phyloP scores from a whole-genome alignment of 139 green algal genomes.

The Picochlorum sp. region DNA sequence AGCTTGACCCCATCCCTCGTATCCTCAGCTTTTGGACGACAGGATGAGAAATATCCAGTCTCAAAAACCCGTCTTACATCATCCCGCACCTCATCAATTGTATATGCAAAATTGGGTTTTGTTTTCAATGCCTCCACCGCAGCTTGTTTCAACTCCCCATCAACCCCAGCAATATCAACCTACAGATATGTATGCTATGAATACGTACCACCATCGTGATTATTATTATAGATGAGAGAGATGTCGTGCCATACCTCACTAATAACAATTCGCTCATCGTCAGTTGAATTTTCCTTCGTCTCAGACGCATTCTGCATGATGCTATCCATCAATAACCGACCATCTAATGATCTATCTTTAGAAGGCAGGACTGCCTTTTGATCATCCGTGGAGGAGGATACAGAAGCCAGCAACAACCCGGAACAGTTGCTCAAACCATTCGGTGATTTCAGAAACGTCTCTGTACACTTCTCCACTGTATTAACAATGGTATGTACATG shows the following conservation, averaged over 20 bases:
- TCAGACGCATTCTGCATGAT: not conserved
- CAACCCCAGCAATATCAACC: constrained; percentile 62
- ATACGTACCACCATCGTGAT: not conserved
- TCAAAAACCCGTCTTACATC: constrained; percentile 80
- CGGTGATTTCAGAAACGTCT: too few species aligned
- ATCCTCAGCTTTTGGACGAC: constrained; percentile 68
- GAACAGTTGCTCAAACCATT: not conserved
- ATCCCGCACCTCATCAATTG: constrained; percentile 49
- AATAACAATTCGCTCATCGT: constrained; percentile 56
- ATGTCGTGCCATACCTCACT: constrained; percentile 30
- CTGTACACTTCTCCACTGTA: too few species aligned
- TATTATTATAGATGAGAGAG: not conserved
- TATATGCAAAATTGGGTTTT: constrained; percentile 91
- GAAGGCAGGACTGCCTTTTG: not conserved
- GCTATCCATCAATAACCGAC: not conserved
- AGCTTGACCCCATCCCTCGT: constrained; percentile 90
- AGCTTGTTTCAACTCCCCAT: constrained; percentile 58
- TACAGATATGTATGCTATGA: not conserved
- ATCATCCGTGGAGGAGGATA: not conserved
- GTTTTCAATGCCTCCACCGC: constrained; percentile 55
- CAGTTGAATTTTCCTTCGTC: not conserved
- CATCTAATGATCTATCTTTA: not conserved
- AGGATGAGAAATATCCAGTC: constrained; percentile 78
- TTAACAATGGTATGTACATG: too few species aligned
- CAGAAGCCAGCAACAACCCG: not conserved